phyloP scores from a whole-genome alignment of 345 rosid species.

The Eucalyptus pauciflora region DNA sequence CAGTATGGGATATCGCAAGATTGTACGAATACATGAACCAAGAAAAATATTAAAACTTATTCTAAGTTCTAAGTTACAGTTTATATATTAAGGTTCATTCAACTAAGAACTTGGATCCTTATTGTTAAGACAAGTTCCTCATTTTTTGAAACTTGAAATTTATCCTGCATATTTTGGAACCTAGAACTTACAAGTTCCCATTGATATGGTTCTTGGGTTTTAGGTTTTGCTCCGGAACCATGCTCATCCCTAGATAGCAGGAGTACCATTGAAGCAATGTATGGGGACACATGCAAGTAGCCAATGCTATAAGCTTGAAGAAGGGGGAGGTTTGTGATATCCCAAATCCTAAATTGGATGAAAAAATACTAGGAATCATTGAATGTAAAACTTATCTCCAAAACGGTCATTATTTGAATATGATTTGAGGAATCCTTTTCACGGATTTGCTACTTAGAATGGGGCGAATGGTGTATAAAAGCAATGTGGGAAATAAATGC shows the following conservation, averaged over 20 bases:
- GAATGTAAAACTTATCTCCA: not conserved
- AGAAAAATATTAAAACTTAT: no score
- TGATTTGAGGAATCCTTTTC: not conserved
- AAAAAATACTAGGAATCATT: not conserved
- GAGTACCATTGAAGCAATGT: not conserved
- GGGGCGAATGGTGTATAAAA: not conserved
- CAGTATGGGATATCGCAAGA: no score
- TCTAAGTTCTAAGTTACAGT: no score
- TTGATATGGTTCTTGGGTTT: no score
- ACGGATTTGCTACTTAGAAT: not conserved
- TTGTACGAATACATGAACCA: no score
- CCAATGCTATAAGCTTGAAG: not conserved
- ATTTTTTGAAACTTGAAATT: no score
- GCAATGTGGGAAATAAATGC: not conserved
- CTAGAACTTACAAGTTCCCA: no score
- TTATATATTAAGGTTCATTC: no score
- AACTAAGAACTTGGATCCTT: no score
- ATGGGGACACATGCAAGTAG: not conserved
- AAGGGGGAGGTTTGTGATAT: not conserved
- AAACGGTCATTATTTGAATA: not conserved
- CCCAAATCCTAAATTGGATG: not conserved
- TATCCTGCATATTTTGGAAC: no score
- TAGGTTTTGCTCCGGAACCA: accelerated
- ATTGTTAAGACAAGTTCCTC: accelerated
- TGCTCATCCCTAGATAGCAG: no score